Conservation (phyloP, 2,329 filamentous ascomycete genomes). For the Aureobasidium subglaciale region DNA sequence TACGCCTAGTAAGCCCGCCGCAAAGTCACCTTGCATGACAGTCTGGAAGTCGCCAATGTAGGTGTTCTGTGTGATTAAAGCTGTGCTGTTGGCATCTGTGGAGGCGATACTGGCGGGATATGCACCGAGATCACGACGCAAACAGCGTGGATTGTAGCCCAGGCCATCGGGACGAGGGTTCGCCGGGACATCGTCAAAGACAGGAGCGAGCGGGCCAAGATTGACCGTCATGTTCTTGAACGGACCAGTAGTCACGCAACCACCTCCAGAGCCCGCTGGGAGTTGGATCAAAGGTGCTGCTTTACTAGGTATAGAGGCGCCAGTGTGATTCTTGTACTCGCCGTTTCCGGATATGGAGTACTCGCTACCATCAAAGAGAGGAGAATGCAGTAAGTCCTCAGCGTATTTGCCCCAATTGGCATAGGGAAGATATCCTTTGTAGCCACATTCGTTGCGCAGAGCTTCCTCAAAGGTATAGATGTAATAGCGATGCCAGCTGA, state of each 20-base stretch:
- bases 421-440: slow-evolving; percentile 40
- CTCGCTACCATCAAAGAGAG: slow-evolving; percentile 50
- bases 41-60: slow-evolving; percentile 22
- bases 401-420: slow-evolving; percentile 47
- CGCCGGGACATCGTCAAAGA: slow-evolving; percentile 24
- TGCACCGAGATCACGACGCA: slow-evolving; percentile 32
- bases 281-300: slow-evolving; percentile 25
- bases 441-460: slow-evolving; percentile 37
- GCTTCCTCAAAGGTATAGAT: slow-evolving; percentile 37
- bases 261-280: slow-evolving; percentile 45
- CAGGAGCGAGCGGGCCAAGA: slow-evolving; percentile 42
- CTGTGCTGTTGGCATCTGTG: slow-evolving; percentile 18
- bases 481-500: slow-evolving; percentile 37
- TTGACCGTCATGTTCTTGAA: slow-evolving; percentile 42
- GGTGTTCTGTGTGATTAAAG: slow-evolving; percentile 19
- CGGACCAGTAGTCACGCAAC: slow-evolving; percentile 45
- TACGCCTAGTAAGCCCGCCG: slow-evolving; percentile 24
- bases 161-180: slow-evolving; percentile 27
- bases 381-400: slow-evolving; percentile 38
- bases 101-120: slow-evolving; percentile 15
- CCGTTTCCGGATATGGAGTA: slow-evolving; percentile 33
- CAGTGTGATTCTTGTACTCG: slow-evolving; percentile 34
- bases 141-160: slow-evolving; percentile 29
- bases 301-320: slow-evolving; percentile 19
- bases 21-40: slow-evolving; percentile 23